Conservation (phyloP, 352 stramenopile species). For the Phytophthora multivora region DNA sequence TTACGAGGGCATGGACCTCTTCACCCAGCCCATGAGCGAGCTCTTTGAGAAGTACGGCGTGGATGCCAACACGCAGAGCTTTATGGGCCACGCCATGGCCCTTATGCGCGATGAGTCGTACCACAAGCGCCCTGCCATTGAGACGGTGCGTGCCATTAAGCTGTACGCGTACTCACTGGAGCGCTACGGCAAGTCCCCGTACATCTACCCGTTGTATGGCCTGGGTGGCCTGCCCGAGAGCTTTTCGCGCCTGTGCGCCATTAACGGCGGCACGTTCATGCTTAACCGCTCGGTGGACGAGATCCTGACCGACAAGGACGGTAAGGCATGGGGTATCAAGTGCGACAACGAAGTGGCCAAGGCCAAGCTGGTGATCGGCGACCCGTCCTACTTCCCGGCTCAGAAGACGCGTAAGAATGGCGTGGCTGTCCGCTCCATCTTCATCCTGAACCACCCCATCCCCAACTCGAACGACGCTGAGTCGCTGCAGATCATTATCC, state of each 20-base stretch:
- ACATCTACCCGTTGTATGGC: constrained; percentile 99
- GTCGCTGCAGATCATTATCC: constrained; percentile 99
- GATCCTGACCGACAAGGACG: constrained; percentile 93
- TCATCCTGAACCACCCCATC: constrained; percentile 99
- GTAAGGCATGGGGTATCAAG: constrained; percentile 93
- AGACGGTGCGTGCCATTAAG: constrained; percentile 96
- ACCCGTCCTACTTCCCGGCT: constrained; percentile 98
- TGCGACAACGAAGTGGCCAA: constrained; percentile 96
- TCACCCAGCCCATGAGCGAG: constrained; percentile 96
- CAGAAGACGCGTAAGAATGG: constrained; percentile 94
- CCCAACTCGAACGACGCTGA: constrained; percentile 96
- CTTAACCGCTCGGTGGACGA: constrained; percentile 96
- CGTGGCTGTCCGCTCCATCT: constrained; percentile 98
- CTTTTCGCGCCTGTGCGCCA: constrained; percentile 98
- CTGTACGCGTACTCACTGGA: constrained; percentile 98
- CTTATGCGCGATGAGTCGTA: constrained; percentile 95
- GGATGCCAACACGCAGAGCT: constrained; percentile 97
- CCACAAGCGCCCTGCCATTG: constrained; percentile 86
- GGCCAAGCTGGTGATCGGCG: constrained; percentile 97
- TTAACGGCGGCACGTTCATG: constrained; percentile 99
- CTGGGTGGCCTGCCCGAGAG: constrained; percentile 98
- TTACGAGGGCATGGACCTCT: constrained; percentile 93
- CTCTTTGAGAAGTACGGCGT: constrained; percentile 99
- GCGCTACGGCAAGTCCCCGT: constrained; percentile 96
- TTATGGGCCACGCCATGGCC: constrained; percentile 99